Base-by-base conservation (phyloP, 2,329 filamentous ascomycete genomes). In the Cryphonectria nitschkei region DNA sequence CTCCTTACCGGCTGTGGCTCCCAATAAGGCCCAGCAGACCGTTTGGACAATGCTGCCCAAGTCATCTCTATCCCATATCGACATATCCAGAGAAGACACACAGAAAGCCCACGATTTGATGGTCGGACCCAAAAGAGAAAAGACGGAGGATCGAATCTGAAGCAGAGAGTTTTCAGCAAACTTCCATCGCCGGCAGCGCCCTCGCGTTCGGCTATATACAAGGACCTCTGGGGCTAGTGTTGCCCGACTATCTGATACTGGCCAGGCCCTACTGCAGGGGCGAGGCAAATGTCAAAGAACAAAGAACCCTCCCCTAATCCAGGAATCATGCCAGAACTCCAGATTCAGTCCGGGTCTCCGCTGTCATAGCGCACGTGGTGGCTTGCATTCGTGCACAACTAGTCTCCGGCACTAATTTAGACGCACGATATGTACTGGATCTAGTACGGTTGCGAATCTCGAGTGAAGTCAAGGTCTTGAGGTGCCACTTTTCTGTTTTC, bases 11-110 rank as follows among this genome's bases (percentile, higher is more conserved):
- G 74, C 68, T 41, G 75, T 71, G 26, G 75, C 41, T 34, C 62
- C 75, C 50, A 76, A 74, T 9, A 76, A 65, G n/a, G 75, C 61
- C 75, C 75, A 76, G 43, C 66, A 68, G 16, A 68, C 37, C 52
- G 65, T 71, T 26, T 65, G 50, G 32, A 67, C 63, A 54, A 71
- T 34, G 37, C 39, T 29, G 43, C 70, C 70, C 19, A 71, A 52
- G 34, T 71, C 67, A 43, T 71, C 54, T 37, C 61, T 69, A 29
- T 69, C 54, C 70, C 70, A 71, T 32, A 71, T 60, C 39, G 67
- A 69, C 70, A 71, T 71, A 13, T 62, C 64, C 56, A 52, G 46
- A 62, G 41, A 22, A 58, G 1, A 39, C 37, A 39, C 34, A 37
- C 34, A 39, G 9, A 6, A 60, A 39, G 58, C 13, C 50, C 32